Conservation (phyloP, 2,329 filamentous ascomycete species). For the Trichoderma koningii region DNA sequence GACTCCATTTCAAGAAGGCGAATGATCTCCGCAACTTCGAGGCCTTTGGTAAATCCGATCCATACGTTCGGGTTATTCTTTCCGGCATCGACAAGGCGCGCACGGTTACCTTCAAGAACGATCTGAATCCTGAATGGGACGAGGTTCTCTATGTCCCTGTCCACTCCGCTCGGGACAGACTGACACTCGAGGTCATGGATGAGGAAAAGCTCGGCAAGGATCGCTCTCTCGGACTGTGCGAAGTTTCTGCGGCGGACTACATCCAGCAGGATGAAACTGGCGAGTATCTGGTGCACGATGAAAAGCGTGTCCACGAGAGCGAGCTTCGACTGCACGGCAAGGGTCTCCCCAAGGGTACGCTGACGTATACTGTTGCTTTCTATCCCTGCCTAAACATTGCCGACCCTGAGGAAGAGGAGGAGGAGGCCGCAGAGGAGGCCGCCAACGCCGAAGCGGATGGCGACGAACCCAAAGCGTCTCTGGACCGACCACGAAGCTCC, state of each 20-base stretch:
- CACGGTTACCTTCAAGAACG: conserved; percentile 95
- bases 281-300: conserved; percentile 77
- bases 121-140: conserved; percentile 92
- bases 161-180: conserved; percentile 78
- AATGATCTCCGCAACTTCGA: conserved; percentile 87
- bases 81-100: conserved; percentile 88
- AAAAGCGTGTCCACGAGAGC: conserved; percentile 67
- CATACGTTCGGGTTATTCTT: conserved; percentile 84
- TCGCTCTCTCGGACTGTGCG: conserved; percentile 78
- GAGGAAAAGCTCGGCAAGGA: conserved; percentile 91
- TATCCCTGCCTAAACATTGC: conserved; percentile 85
- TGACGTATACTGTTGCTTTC: conserved; percentile 85
- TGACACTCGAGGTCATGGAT: conserved; percentile 94
- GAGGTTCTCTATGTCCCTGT: conserved; percentile 94
- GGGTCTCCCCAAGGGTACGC: conserved; percentile 72
- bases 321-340: conserved; percentile 74
- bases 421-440: conserved; percentile 47
- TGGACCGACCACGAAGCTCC: conserved; percentile 26
- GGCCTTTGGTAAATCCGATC: conserved; percentile 94
- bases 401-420: conserved; percentile 84
- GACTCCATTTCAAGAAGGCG: conserved; percentile 86
- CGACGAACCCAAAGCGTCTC: conserved; percentile 14
- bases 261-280: conserved; percentile 75
- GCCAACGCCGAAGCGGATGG: conserved; percentile 31
- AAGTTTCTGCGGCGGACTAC: conserved; percentile 77